Percentiles rank a stretch among this genome's conserved stretches.
Conservation (phyloP, 2,329 filamentous ascomycete species). For the Colletotrichum zoysiae region DNA sequence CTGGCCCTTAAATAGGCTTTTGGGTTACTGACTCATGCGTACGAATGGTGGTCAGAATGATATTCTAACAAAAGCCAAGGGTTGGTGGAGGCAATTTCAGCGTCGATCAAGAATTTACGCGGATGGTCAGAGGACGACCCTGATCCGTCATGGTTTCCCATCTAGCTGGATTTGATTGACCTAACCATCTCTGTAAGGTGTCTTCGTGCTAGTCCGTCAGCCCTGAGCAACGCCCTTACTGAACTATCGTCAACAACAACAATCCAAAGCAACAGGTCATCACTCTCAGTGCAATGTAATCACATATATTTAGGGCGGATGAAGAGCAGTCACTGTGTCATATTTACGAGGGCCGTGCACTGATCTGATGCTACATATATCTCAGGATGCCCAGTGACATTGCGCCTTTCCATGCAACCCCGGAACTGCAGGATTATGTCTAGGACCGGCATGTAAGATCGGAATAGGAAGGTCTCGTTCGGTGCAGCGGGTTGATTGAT, state of each 20-base stretch:
- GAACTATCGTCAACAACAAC: no score
- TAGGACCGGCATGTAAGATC: conserved; percentile 26
- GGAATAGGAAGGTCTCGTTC: conserved; percentile 31
- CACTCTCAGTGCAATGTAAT: neutral
- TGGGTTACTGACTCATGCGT: no score
- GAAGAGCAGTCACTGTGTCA: neutral
- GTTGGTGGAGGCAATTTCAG: no score
- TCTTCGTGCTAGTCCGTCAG: neutral
- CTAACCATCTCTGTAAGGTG: conserved; percentile 1
- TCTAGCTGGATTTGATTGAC: neutral
- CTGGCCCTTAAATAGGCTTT: no score
- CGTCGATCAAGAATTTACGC: no score
- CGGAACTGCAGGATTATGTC: conserved; percentile 7
- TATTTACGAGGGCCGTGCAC: neutral
- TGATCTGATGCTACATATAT: conserved; percentile 8
- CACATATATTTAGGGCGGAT: neutral
- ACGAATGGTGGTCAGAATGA: no score
- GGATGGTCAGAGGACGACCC: neutral
- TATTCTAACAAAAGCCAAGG: no score
- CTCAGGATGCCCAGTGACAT: conserved; percentile 7
- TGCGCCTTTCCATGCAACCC: neutral
- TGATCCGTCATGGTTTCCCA: neutral
- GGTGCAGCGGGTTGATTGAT: conserved; percentile 5
- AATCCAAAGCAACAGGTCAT: neutral
- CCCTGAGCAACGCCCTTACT: neutral